Evolutionary conservation across 306 rosid species (phyloP), one percentile per base, ranked within the genome.

Genomic region (Cucumis melo): DNA sequence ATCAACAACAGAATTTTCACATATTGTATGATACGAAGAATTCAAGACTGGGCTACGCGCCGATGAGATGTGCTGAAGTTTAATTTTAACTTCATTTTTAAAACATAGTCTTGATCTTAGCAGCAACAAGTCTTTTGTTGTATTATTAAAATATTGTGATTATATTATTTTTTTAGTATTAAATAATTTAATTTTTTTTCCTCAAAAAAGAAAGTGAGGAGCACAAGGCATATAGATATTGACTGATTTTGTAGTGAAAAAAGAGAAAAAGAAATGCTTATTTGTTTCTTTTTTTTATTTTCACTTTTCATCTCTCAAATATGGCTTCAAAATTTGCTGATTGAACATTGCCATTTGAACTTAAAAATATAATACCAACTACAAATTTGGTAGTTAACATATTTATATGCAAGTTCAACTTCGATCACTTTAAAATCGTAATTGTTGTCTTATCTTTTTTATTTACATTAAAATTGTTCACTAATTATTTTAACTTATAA

Each of bases 1-100:
- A 94, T 75, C 99, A 94, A 90, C 99, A 94, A 83, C 99, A 94
- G 86, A 94, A 94, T 85, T 94, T 94, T 53, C 97, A 92, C 42
- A 84, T 94, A 75, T 77, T 90, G 7, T 94, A 92, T 81, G 99
- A 94, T 53, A 86, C 87, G 78, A 87, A 92, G 84, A 94, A 89
- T 58, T 92, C 97, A 8, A 90, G 96, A 83, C 84, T 94, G 21
- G 99, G 99, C 16, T 94, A 78, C 83, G 96, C 93, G 56, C 96
- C 97, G n/a, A 82, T 84, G 95, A 87, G 83, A 6, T 94, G 99
- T 77, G 96, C 93, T 81, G 92, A 92, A 83, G 90, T 88, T 79
- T 93, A 42, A 17, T 29, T 5, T 5, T 51, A 39, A 20, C n/a
- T 21, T 8, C 39, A 61, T 32, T 4, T 17, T 15, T 29, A 29